Evolutionary conservation across 805 yeast species (phyloP).

Genomic region (Yarrowia porcina): DNA sequence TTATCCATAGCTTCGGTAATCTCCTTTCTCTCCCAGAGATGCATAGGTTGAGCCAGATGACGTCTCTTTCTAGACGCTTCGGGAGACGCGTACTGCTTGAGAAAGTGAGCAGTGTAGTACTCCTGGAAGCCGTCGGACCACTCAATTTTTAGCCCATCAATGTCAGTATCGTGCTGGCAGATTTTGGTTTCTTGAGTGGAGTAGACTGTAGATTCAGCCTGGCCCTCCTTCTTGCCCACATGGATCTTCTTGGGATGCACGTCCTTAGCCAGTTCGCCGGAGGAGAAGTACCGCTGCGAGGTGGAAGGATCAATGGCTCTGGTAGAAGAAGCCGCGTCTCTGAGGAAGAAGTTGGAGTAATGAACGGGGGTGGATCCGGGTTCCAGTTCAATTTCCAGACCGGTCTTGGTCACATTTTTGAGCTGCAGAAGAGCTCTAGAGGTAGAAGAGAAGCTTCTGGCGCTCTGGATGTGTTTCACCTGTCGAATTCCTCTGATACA

Average conservation of each 20-base stretch:
- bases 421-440: slow-evolving; percentile 9
- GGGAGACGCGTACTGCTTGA: slow-evolving; percentile 45
- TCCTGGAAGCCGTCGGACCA: slow-evolving; percentile 51
- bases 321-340: slow-evolving; percentile 58
- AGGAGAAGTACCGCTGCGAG: slow-evolving; percentile 63
- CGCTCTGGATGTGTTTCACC: not conserved
- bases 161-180: slow-evolving; percentile 28
- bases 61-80: slow-evolving; percentile 40
- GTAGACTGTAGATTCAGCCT: not conserved
- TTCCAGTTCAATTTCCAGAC: slow-evolving; percentile 27
- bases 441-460: not conserved
- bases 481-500: slow-evolving; percentile 1
- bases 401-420: slow-evolving; percentile 6
- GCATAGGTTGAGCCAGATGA: slow-evolving; percentile 40
- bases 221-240: slow-evolving; percentile 13
- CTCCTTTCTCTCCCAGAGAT: slow-evolving; percentile 33
- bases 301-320: slow-evolving; percentile 53
- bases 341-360: slow-evolving; percentile 45
- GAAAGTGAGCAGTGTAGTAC: slow-evolving; percentile 46
- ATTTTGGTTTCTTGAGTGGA: not conserved
- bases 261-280: slow-evolving; percentile 41
- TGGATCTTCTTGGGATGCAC: slow-evolving; percentile 16
- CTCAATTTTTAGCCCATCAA: slow-evolving; percentile 42
- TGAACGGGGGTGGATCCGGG: slow-evolving; percentile 24
- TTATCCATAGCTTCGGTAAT: slow-evolving; percentile 30